Percentiles rank a stretch among this genome's conserved stretches.
Evolutionary conservation across 768 basidiomycete species (phyloP).

Genomic region (Hortiboletus flavorubellus): DNA sequence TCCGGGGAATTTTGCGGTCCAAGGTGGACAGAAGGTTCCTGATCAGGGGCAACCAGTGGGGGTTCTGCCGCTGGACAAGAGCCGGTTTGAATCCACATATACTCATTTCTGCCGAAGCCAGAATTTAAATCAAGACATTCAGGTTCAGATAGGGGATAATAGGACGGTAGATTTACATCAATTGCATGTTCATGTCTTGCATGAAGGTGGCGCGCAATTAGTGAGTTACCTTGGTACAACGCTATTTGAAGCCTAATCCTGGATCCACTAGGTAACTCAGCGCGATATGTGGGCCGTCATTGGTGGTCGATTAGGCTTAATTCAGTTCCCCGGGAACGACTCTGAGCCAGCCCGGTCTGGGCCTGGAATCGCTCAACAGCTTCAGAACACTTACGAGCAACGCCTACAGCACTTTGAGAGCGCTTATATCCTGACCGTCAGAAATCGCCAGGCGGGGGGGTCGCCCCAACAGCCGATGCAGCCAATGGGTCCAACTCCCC

Average conservation of each 20-base stretch:
- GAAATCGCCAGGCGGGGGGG: constrained; percentile 14
- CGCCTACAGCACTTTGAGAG: constrained; percentile 56
- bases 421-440: constrained; percentile 45
- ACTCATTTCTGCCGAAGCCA: constrained; percentile 45
- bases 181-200: constrained; percentile 58
- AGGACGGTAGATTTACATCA: constrained; percentile 56
- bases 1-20: constrained; percentile 23
- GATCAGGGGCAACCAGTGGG: constrained; percentile 16
- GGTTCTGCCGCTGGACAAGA: constrained; percentile 45
- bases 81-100: constrained; percentile 51
- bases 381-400: constrained; percentile 59
- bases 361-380: constrained; percentile 56
- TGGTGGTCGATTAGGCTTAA: constrained; percentile 63
- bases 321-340: constrained; percentile 60
- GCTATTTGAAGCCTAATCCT: constrained; percentile 7
- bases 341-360: constrained; percentile 60
- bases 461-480: constrained; percentile 13
- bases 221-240: constrained; percentile 34
- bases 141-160: constrained; percentile 47
- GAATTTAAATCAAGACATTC: constrained; percentile 38
- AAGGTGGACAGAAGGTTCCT: constrained; percentile 21
- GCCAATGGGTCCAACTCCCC: constrained; percentile 13
- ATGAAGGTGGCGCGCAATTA: constrained; percentile 48
- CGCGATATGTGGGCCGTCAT: constrained; percentile 64
- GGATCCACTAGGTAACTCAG: constrained; percentile 43